Base-by-base conservation (phyloP, 352 stramenopile genomes). In the Globisporangium barbulae region DNA sequence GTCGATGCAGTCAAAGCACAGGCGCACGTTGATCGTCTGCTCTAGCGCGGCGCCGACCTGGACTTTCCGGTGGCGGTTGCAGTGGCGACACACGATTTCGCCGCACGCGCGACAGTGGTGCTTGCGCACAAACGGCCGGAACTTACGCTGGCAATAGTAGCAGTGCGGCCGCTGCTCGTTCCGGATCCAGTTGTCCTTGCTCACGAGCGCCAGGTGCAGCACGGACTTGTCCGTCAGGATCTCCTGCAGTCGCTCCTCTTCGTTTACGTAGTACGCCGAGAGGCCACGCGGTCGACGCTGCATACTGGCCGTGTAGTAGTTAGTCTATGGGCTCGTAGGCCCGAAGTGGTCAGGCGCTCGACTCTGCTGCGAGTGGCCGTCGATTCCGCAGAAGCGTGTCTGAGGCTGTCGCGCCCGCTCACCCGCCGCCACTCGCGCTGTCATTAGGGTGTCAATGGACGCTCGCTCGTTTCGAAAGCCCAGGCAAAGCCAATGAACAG, bases 1-100 rank as follows among this genome's bases (percentile, higher is more conserved):
- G 68, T 90, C 83, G 53, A 94, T 82, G 61, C 85, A 94, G 59
- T 90, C 80, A 9, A 91, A 85, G 69, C 85, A 94, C 13, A 94
- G 75, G 12, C 80, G 79, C 13, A 81, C 78, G 10, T 67, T 76
- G 22, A 80, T 63, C 6, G 49, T 53, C 42, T 55, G 62, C 63
- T 77, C 71, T 28, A 81, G 47, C 0, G 62, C 68, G 6, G 64
- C 39, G 0, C 67, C 71, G 7, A 81, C 71, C 21, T 73, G 70
- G 6, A 94, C 83, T 22, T 75, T 73, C 41, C 83, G 76, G 44
- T 83, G 76, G 8, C 74, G 69, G 47, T 89, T 91, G 72, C 88
- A 96, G 15, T 69, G 75, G 57, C 74, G 83, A 63, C 88, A 96
- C 17, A 94, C 78, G 25, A 96, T 73, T 31, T 93, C 85, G 12